phyloP scores from a whole-genome alignment of 306 rosid genomes.

The Alnus rubra region DNA sequence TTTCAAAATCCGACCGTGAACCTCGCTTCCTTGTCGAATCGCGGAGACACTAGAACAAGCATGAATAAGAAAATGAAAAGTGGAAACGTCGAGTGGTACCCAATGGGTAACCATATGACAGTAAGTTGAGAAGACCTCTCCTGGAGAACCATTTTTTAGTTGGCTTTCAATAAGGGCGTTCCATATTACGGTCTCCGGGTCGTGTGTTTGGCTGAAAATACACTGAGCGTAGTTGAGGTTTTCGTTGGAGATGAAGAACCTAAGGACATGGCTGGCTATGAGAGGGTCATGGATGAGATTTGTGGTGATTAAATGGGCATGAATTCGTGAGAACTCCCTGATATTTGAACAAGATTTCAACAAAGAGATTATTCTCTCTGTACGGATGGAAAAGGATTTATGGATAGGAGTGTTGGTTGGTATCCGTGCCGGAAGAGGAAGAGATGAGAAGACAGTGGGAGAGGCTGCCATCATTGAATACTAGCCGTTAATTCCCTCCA shows the following conservation, averaged over 20 bases:
- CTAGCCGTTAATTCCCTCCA: conserved; percentile 13
- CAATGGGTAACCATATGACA: conserved; percentile 26
- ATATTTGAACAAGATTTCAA: conserved; percentile 30
- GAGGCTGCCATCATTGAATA: conserved; percentile 13
- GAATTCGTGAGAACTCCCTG: conserved; percentile 23
- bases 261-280: conserved; percentile 29
- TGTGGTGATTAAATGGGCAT: conserved; percentile 31
- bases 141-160: conserved; percentile 14
- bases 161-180: conserved; percentile 22
- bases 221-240: conserved; percentile 8
- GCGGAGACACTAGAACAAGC: conserved; percentile 24
- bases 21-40: conserved; percentile 17
- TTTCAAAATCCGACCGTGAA: conserved; percentile 31
- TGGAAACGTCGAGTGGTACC: conserved; percentile 26
- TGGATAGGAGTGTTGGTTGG: background rate
- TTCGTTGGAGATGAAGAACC: conserved; percentile 21
- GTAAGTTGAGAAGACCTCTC: conserved; percentile 17
- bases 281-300: conserved; percentile 31
- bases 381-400: background rate
- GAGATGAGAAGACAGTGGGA: conserved; percentile 10
- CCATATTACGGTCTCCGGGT: conserved; percentile 24
- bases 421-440: conserved; percentile 8
- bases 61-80: conserved; percentile 29
- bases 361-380: conserved; percentile 11
- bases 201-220: conserved; percentile 20